Base-by-base conservation (phyloP, 108 stramenopile species). In the Nannochloropsis oceanica region DNA sequence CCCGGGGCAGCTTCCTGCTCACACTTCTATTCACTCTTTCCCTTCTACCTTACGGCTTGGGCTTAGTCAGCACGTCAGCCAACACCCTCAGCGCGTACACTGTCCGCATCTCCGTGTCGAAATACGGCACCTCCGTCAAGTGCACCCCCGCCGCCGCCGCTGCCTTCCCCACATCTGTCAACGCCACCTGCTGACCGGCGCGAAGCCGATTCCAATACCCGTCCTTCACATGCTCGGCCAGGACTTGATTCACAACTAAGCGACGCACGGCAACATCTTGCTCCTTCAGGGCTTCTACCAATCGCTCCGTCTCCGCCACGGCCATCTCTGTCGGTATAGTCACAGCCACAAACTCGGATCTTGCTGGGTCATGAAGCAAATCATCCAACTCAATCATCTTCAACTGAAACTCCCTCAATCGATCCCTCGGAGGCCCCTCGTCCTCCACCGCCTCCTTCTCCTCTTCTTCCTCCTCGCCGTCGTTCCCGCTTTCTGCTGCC, bases 361-460 rank as follows among this genome's bases (percentile, higher is more conserved):
- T 12, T 13, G 18, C 79, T 12, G 50, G 43, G 79, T 83, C 27
- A n/a, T 87, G 83, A 24, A 87, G 84, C 25, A 87, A 8, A 13
- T 79, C 85, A 44, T 90, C 87, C 73, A 91, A 27, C 86, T 85
- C 87, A 42, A 84, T 26, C 84, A 88, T 89, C 42, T 89, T 83
- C 81, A 85, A 79, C 80, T 90, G 86, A 83, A 90, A 90, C 43
- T 84, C 81, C 44, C 84, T 27, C 20, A 90, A 86, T 42, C 87
- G 84, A 81, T 88, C 87, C 42, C 81, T n/a, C 22, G 22, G 22
- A 13, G 11, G 22, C 44, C 9, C 25, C 25, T 27, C 83, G 1
- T 12, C 24, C 24, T 46, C 44, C 25, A 12, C 83, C 25, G 7
- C 81, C 81, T 13, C 13, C 5, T 3, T 8, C 42, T 82, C 42